These are phyloP conservation scores for Claviceps lovelessii DNA, from an alignment of 2,329 filamentous ascomycete species.

Conservation along the genomic window DNA sequence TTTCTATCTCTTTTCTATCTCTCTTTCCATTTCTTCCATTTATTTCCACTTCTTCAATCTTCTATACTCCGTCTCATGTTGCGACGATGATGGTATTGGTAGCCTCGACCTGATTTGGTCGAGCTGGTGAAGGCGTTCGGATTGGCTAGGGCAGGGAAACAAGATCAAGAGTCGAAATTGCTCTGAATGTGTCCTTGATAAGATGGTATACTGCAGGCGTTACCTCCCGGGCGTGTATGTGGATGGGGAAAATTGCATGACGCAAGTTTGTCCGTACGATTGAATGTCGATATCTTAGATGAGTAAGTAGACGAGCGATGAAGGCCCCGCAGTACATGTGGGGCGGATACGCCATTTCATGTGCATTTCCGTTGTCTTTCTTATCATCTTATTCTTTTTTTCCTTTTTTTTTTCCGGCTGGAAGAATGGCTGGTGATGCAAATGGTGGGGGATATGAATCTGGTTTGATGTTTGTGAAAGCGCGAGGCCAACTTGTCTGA, in stretches of 20 bases:
- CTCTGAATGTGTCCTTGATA: no score
- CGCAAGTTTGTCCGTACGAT: neutral
- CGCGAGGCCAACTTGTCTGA: no score
- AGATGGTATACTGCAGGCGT: neutral
- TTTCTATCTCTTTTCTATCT: no score
- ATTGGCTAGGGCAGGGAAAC: neutral
- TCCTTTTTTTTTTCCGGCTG: no score
- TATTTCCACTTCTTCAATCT: no score
- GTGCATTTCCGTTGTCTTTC: no score
- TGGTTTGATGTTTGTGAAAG: no score
- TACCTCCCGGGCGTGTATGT: neutral
- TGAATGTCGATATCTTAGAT: neutral
- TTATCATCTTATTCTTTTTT: no score
- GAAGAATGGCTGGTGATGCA: no score
- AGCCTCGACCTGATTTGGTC: neutral
- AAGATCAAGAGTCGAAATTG: no score
- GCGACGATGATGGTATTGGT: neutral
- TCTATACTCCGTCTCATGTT: neutral
- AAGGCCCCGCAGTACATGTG: neutral
- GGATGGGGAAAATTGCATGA: neutral
- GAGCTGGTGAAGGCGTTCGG: neutral
- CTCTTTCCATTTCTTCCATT: no score
- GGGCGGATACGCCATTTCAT: neutral
- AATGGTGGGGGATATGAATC: no score
- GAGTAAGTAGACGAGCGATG: neutral